Base-by-base conservation (phyloP, 2,329 filamentous ascomycete species). In the Diplodia mutila region DNA sequence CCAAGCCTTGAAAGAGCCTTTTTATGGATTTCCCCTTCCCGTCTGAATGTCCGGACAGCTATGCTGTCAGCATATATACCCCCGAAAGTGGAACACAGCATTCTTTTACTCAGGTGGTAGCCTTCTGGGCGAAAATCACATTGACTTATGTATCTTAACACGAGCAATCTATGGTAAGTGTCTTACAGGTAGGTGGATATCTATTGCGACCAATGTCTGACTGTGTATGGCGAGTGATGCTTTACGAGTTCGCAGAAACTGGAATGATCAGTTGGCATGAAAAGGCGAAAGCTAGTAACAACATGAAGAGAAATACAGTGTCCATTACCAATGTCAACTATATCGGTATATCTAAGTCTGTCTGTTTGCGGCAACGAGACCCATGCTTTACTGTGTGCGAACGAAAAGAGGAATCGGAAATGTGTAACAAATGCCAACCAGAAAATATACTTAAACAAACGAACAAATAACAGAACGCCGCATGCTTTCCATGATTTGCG, bases 401-500 rank as follows among this genome's bases (percentile, higher is more conserved):
- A 16, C n/a, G 59, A n/a, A 32, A 21, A 16, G 39, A 32, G 34
- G 4, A 14, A 23, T 32, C 25, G 29, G 3, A 9, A 37, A 37
- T 37, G 16, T 29, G 23, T 14, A 23, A 42, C 25, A 49, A 32
- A 37, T 21, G 34, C 18, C 6, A 51, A 23, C 25, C 16, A 18
- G n/a, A 27, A 51, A 21, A 23, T 5, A 16, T 37, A 42, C 59
- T 32, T 34, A 29, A 52, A 37, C 34, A 37, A 12, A 11, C 34
- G 21, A 52, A 37, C 34, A 37, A 12, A 11, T 9, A 37, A 37
- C 29, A 37, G 11, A 37, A 49, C 42, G 42, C 59, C 59, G 14
- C 34, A 63, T 63, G 59, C 59, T 51, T 37, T 7, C 59, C 46
- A 32, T 61, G 39, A 51, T 51, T 11, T 63, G 46, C 59, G 32